phyloP scores from a whole-genome alignment of 2,329 filamentous ascomycete genomes.

The Colletotrichum plurivorum region DNA sequence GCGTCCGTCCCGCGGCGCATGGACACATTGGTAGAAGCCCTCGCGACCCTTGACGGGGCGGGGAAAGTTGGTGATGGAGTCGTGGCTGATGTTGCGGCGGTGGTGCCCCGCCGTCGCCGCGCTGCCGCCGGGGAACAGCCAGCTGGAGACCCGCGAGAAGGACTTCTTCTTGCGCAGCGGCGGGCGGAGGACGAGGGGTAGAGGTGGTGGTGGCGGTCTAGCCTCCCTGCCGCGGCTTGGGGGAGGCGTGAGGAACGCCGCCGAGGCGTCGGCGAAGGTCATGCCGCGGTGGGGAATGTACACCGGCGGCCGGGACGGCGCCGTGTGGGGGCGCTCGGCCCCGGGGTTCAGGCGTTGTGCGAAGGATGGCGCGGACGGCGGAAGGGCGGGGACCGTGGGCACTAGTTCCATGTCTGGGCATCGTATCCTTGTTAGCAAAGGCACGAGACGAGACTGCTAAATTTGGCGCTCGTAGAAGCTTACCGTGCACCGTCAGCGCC shows the following conservation, averaged over 20 bases:
- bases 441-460: slow-evolving; percentile 16
- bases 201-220: slow-evolving; percentile 65
- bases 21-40: slow-evolving; percentile 72
- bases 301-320: slow-evolving; percentile 52
- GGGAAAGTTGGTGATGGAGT: slow-evolving; percentile 69
- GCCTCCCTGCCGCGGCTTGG: slow-evolving; percentile 49
- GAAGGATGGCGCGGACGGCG: slow-evolving; percentile 70
- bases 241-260: slow-evolving; percentile 48
- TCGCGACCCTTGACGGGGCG: slow-evolving; percentile 65
- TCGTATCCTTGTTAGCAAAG: slow-evolving; percentile 27
- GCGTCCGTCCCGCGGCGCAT: slow-evolving; percentile 50
- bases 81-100: slow-evolving; percentile 58
- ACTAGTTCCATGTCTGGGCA: slow-evolving; percentile 62
- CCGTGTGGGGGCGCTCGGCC: slow-evolving; percentile 52
- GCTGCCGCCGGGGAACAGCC: slow-evolving; percentile 63
- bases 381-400: slow-evolving; percentile 70
- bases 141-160: slow-evolving; percentile 73
- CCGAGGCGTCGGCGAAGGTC: slow-evolving; percentile 49
- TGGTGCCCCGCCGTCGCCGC: slow-evolving; percentile 47
- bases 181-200: slow-evolving; percentile 72
- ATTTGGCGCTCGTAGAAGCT: slow-evolving; percentile 20
- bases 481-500: slow-evolving; percentile 41
- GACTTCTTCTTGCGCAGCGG: slow-evolving; percentile 77
- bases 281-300: slow-evolving; percentile 50
- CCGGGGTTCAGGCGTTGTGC: slow-evolving; percentile 66